phyloP scores from a whole-genome alignment of 1,284 basidiomycete genomes.

The Boletus austroedulis region DNA sequence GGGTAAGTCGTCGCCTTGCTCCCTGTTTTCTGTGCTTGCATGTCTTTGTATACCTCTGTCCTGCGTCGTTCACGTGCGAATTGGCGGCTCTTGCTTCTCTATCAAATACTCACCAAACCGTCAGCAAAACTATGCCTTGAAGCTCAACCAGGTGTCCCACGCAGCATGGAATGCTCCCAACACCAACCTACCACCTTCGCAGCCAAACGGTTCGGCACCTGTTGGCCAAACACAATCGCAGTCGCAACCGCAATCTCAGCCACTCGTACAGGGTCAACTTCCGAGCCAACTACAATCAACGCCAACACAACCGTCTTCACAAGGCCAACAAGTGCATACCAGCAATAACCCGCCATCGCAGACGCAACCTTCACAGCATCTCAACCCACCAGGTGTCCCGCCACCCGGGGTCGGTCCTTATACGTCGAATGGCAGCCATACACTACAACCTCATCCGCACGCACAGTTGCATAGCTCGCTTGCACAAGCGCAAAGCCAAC shows the following conservation, averaged over 20 bases:
- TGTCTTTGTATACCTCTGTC: neutral
- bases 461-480: constrained; percentile 33
- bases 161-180: constrained; percentile 57
- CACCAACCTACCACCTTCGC: constrained; percentile 35
- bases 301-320: constrained; percentile 36
- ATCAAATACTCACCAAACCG: constrained; percentile 13
- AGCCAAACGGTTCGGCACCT: constrained; percentile 32
- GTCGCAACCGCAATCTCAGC: constrained; percentile 23
- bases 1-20: constrained; percentile 48
- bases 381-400: constrained; percentile 56
- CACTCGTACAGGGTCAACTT: constrained; percentile 35
- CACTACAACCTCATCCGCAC: constrained; percentile 35
- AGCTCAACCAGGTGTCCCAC: constrained; percentile 59
- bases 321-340: constrained; percentile 38
- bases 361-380: constrained; percentile 32
- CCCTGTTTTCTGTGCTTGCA: neutral
- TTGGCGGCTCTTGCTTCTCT: constrained; percentile 1
- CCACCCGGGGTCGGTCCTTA: constrained; percentile 41
- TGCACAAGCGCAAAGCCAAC: constrained; percentile 30
- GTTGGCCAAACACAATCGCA: constrained; percentile 35
- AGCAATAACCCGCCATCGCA: constrained; percentile 30
- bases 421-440: constrained; percentile 44
- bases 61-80: neutral
- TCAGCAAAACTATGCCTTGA: constrained; percentile 57
- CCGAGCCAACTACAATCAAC: constrained; percentile 23